phyloP scores from a whole-genome alignment of 352 stramenopile genomes.

The Peronospora belbahrii region DNA sequence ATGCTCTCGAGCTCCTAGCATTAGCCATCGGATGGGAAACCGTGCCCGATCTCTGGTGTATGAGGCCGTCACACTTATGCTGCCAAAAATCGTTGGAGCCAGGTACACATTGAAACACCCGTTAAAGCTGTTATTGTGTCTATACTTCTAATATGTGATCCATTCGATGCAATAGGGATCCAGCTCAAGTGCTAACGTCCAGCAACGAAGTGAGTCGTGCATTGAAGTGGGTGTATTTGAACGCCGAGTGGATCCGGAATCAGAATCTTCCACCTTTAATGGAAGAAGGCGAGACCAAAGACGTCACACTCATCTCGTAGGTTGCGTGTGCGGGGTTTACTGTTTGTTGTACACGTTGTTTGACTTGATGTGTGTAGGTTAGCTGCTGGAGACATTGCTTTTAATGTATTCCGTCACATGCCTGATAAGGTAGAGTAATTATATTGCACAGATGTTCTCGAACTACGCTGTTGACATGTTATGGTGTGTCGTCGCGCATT shows the following conservation, averaged over 20 bases:
- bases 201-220: slow-evolving; percentile 59
- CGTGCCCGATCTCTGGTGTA: slow-evolving; percentile 66
- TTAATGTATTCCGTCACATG: slow-evolving; percentile 83
- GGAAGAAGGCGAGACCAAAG: slow-evolving; percentile 17
- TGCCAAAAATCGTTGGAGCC: slow-evolving; percentile 67
- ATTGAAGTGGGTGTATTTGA: slow-evolving; percentile 85
- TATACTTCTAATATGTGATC: not conserved
- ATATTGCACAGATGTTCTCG: not conserved
- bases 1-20: slow-evolving; percentile 42
- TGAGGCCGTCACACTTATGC: slow-evolving; percentile 65
- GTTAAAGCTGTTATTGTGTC: not conserved
- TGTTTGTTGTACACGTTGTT: not conserved
- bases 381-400: slow-evolving; percentile 44
- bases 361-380: slow-evolving; percentile 32
- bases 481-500: not conserved
- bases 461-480: not conserved
- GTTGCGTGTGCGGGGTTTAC: not conserved
- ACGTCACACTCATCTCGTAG: slow-evolving; percentile 33
- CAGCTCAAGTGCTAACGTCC: slow-evolving; percentile 56
- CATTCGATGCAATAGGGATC: slow-evolving; percentile 37
- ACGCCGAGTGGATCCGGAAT: slow-evolving; percentile 77
- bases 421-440: slow-evolving; percentile 57
- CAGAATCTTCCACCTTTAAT: slow-evolving; percentile 45
- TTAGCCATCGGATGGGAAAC: slow-evolving; percentile 38
- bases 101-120: slow-evolving; percentile 19